Evolutionary conservation across 805 yeast species (phyloP), one percentile per base, ranked within the genome.

Genomic region (Cephaloascus fragrans): DNA sequence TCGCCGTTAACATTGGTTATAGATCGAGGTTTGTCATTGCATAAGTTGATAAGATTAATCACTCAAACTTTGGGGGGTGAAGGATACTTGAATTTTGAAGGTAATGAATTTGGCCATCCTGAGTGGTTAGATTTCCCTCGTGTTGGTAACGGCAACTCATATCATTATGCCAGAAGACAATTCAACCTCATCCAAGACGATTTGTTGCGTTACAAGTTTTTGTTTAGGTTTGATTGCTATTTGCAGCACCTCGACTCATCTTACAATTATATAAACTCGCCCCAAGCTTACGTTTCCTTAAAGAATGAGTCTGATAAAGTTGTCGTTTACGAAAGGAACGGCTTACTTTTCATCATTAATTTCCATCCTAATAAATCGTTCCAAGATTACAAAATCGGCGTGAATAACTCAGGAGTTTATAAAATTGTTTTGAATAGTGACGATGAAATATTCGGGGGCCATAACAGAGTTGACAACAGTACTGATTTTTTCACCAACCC

Each of bases 111-210:
- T 64, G 98, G 98, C 15, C 98, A 90, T 53, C 98, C 97, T 3
- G 98, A 90, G 57, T 90, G 98, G 98, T 73, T 93, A 38, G 98
- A 90, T 60, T 93, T 90, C 71, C 97, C 98, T 12, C 78, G 96
- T 52, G 81, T 47, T 20, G 96, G 96, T 28, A 93, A 90, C 60
- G 72, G 72, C 19, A 88, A 87, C 56, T 81, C 93, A 16, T 90
- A 84, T 62, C 93, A 85, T 62, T 90, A 93, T 53, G 96, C 97
- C 2, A 76, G 97, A 55, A 77, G 98, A 52, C 98, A 90, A 61
- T 93, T 89, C 71, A 87, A 87, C 52, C 71, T 90, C 49, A 75
- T 82, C 29, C 80, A 82, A 39, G 97, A 93, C 55, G 75, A 80
- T 19, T 61, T 86, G 44, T 67, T 93, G 50, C 73, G 96, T 45